Evolutionary conservation across 1,139 yeast genomes (phyloP).

Genomic region (Yamadazyma triangularis): DNA sequence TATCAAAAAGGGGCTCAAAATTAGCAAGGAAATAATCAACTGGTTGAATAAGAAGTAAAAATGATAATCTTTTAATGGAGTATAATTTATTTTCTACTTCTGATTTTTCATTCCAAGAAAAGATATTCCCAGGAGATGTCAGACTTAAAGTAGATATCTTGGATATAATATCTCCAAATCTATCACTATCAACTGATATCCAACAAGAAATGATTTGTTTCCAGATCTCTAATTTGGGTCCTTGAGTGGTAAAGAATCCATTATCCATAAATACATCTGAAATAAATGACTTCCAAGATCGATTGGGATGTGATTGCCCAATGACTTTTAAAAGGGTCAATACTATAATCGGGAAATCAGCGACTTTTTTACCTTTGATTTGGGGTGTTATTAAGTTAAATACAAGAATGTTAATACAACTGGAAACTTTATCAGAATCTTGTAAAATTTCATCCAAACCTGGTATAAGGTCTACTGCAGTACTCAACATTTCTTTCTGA

Average conservation of each 20-base stretch:
- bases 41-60: slow-evolving; percentile 57
- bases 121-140: slow-evolving; percentile 53
- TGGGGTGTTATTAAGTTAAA: slow-evolving; percentile 42
- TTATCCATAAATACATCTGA: slow-evolving; percentile 51
- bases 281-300: slow-evolving; percentile 49
- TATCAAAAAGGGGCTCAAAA: slow-evolving; percentile 47
- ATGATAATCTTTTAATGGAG: slow-evolving; percentile 56
- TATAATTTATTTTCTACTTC: slow-evolving; percentile 50
- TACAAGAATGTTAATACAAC: slow-evolving; percentile 41
- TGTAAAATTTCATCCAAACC: slow-evolving; percentile 38
- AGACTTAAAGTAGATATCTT: slow-evolving; percentile 46
- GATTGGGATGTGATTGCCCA: slow-evolving; percentile 34
- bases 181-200: slow-evolving; percentile 53
- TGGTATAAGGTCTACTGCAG: slow-evolving; percentile 34
- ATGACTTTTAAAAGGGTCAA: slow-evolving; percentile 35
- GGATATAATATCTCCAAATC: slow-evolving; percentile 49
- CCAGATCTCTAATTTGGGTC: slow-evolving; percentile 39
- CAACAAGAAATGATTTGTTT: slow-evolving; percentile 47
- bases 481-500: slow-evolving; percentile 34
- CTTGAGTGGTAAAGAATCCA: slow-evolving; percentile 34
- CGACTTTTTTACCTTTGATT: slow-evolving; percentile 34
- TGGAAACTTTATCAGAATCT: slow-evolving; percentile 50
- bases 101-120: slow-evolving; percentile 71
- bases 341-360: slow-evolving; percentile 27
- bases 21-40: slow-evolving; percentile 48